Base-by-base conservation (phyloP, 306 rosid genomes). In the Mimosa pudica region DNA sequence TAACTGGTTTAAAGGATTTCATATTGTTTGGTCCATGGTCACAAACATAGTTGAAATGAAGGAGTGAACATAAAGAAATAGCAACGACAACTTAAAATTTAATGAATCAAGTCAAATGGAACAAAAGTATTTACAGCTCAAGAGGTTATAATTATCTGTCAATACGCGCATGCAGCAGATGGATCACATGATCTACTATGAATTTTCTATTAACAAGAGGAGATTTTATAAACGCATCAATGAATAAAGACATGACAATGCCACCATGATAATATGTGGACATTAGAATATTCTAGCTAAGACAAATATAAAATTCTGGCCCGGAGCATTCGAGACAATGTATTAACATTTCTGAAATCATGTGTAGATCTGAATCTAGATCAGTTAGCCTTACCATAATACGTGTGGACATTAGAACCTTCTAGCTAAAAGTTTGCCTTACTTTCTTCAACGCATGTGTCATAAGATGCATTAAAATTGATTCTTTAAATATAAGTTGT, bases 281-380 rank as follows among this genome's bases (percentile, higher is more conserved):
- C 30, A 24, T 24, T 24, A 24, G 30, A 24, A 24, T 1, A 24
- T 24, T 24, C 30, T 24, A 24, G 6, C 6, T 4, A 51, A 24
- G 4, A 41, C 42, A 74, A 54, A n/a, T 12, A 38, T 36, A 66
- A 1, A 24, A 42, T 5, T 74, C 49, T 10, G 49, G 49, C 9
- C 49, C 9, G 8, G 8, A 46, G 49, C 49, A 6, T 2, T 49
- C 55, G 17, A 49, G 17, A 12, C 55, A 11, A 12, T 49, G 55
- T 49, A 49, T 10, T 13, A 11, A 49, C 55, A 49, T 49, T 49
- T 49, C 16, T 75, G 45, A 75, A 12, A 57, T 11, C 13, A 30
- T 74, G 30, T 42, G n/a, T 42, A 12, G 55, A 74, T 74, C 70
- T 14, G 52, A 44, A 74, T 74, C 70, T 58, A 24, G 30, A 44